These are phyloP conservation scores for Talaromyces sp. DNA, from an alignment of 2,329 filamentous ascomycete species.

Conservation along the genomic window DNA sequence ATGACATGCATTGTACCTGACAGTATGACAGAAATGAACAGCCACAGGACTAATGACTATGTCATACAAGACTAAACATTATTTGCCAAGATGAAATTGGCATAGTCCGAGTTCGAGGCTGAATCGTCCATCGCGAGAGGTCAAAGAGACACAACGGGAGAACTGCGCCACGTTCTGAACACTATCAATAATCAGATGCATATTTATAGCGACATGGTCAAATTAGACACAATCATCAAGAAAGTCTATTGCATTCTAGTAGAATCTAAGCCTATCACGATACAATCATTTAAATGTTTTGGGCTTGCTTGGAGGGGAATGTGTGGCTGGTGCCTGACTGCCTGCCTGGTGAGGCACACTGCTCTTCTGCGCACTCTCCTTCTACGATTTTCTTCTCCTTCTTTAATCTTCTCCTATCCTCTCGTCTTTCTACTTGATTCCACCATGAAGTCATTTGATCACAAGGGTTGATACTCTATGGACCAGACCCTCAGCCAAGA, in stretches of 20 bases:
- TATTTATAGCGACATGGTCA: not conserved
- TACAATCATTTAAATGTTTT: not conserved
- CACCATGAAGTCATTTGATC: not conserved
- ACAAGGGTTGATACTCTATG: not conserved
- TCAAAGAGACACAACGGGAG: not conserved
- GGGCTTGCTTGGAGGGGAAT: not conserved
- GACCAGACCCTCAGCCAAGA: not conserved
- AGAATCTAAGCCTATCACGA: not conserved
- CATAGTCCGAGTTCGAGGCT: slow-evolving; percentile 3
- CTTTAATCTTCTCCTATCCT: not conserved
- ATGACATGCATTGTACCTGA: slow-evolving; percentile 13
- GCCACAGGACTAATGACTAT: not conserved
- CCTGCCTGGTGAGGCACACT: not conserved
- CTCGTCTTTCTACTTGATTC: not conserved
- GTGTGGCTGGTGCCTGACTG: not conserved
- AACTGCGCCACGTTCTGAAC: slow-evolving; percentile 3
- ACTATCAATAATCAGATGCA: not conserved
- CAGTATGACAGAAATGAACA: slow-evolving; percentile 6
- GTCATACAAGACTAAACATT: not conserved
- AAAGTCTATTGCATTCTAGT: not conserved
- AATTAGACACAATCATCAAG: not conserved
- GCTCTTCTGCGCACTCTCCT: not conserved
- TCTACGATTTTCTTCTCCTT: not conserved
- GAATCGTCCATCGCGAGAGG: not conserved
- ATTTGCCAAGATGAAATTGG: not conserved